Base-by-base conservation (phyloP, 768 basidiomycete species). In the Daedaleopsis sinensis region DNA sequence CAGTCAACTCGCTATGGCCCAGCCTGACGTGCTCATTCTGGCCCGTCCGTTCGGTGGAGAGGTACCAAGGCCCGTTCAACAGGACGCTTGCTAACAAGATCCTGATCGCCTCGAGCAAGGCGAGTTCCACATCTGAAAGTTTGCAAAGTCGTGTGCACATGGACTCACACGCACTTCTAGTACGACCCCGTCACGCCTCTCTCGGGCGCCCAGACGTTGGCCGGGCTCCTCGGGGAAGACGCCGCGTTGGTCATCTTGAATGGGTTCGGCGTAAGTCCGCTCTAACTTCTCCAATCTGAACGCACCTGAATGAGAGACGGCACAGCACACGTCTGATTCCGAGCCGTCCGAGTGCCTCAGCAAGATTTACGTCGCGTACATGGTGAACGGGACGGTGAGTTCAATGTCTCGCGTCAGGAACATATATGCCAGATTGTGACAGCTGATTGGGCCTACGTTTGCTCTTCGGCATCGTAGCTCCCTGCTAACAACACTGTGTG, bases 31-130 rank as follows among this genome's bases (percentile, higher is more conserved):
- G 67, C 37, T 55, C 55, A 35, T 52, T 58, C 46, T 65, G 62
- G 67, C 57, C 61, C 23, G 58, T 58, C 13, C 64, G 67, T 18
- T 61, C 62, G 0, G 67, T 67, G 0, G 68, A 69, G 57, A 38
- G 68, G 10, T 69, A 58, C 38, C 54, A 62, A 15, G 68, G 68
- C 8, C 68, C 66, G 13, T 69, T 64, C 55, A 67, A 69, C 56
- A 49, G 48, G 52, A 63, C 56, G 27, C 55, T 65, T 10, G 54
- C 53, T 2, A 63, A 67, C 46, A 48, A 48, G 37, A 52, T 67
- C 35, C 46, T 69, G 27, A 54, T 69, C 11, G 35, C 63, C 32
- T 57, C 64, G 24, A 69, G 64, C 48, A 55, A 44, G 37, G 68
- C 62, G n/a, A 57, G 65, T 54, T 15, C 23, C 18, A 13, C 15